phyloP scores from a whole-genome alignment of 352 stramenopile species.

The Pythium phragmiticola region DNA sequence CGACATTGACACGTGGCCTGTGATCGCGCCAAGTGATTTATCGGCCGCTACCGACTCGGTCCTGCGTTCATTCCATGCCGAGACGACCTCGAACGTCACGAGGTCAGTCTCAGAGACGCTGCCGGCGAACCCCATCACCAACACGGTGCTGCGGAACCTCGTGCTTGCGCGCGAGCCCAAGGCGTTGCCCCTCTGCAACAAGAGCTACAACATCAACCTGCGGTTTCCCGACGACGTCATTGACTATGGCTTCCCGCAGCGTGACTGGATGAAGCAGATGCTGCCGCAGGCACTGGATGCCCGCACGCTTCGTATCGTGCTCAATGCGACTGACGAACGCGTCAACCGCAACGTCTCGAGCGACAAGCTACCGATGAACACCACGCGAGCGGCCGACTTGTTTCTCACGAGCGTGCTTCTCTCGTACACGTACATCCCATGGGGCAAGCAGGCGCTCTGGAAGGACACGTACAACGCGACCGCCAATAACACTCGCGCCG shows the following conservation, averaged over 20 bases:
- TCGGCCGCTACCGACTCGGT: neutral
- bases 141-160: slow-evolving; percentile 17
- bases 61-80: neutral
- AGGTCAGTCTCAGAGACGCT: slow-evolving; percentile 2
- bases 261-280: slow-evolving; percentile 16
- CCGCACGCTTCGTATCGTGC: neutral
- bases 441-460: slow-evolving; percentile 7
- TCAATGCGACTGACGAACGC: neutral
- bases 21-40: slow-evolving; percentile 4
- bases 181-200: neutral
- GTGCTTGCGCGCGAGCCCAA: slow-evolving; percentile 7
- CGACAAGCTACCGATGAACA: slow-evolving; percentile 9
- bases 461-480: neutral
- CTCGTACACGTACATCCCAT: slow-evolving; percentile 6
- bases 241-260: slow-evolving; percentile 13
- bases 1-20: neutral
- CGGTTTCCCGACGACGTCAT: neutral
- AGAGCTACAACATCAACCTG: neutral
- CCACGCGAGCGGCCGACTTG: slow-evolving; percentile 4
- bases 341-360: neutral
- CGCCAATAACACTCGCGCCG: neutral
- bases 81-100: slow-evolving; percentile 5
- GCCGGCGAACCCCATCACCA: slow-evolving; percentile 12
- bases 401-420: slow-evolving; percentile 11
- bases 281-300: slow-evolving; percentile 1